These are phyloP conservation scores for Trichoderma arundinaceum DNA, from an alignment of 2,329 filamentous ascomycete species.

Conservation along the genomic window DNA sequence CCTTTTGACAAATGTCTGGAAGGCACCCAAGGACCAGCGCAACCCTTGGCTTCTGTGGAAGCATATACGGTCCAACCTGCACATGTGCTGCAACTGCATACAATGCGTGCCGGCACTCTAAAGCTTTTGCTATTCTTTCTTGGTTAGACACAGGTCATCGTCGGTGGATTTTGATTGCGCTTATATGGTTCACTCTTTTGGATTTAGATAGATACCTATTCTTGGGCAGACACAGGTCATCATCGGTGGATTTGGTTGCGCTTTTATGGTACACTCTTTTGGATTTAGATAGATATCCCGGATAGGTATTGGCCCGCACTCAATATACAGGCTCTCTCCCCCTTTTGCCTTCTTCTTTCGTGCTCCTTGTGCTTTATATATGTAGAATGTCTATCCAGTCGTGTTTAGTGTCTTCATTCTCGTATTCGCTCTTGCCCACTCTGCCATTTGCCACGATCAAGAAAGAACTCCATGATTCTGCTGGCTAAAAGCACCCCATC, in stretches of 20 bases:
- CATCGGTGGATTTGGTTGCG: too few relatives aligned
- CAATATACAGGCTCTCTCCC: too few relatives aligned
- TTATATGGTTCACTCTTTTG: too few relatives aligned
- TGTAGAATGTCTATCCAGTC: background rate
- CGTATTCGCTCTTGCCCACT: conserved; percentile 17
- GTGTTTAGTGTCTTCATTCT: background rate
- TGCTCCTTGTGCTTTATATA: background rate
- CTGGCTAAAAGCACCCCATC: conserved; percentile 40
- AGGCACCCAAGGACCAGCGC: conserved; percentile 39
- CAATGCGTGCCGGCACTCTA: background rate
- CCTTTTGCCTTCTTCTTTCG: too few relatives aligned
- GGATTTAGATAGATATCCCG: too few relatives aligned
- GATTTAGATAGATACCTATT: too few relatives aligned
- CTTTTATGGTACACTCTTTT: too few relatives aligned
- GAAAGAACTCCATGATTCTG: conserved; percentile 39
- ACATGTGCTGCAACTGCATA: conserved; percentile 38
- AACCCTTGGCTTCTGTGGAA: conserved; percentile 53
- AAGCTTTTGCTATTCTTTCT: too few relatives aligned
- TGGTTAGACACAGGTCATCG: too few relatives aligned
- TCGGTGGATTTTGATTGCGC: too few relatives aligned
- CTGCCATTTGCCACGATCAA: background rate
- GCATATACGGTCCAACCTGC: conserved; percentile 50
- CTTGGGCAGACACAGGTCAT: too few relatives aligned
- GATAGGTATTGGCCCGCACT: too few relatives aligned
- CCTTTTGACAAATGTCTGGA: conserved; percentile 52